Base-by-base conservation (phyloP, 1,284 basidiomycete species). In the Takashimella tepidaria region DNA sequence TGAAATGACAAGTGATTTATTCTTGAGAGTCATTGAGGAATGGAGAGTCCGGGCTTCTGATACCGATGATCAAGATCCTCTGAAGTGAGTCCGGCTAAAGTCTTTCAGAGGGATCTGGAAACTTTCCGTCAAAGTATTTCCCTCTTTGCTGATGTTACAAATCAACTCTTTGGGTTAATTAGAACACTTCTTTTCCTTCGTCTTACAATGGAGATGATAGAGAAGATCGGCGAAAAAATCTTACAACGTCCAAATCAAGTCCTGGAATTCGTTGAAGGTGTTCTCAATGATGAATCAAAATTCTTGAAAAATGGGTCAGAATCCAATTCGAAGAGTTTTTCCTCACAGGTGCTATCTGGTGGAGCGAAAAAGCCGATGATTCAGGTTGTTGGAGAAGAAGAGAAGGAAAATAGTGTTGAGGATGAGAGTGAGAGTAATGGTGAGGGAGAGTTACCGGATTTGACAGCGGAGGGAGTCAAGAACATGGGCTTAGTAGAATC, bases 191-290 rank as follows among this genome's bases (percentile, higher is more conserved):
- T 87, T 3, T 84, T 84, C 61, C 79, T 92, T 20, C 87, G 90
- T 64, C 76, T 92, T 27, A 83, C 89, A 22, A 78, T 90, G 58
- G 83, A 86, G 63, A 86, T 92, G 78, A 88, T 92, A 64, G 79
- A 81, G 2, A 80, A 82, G 44, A 72, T 89, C 3, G 81, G 84
- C 0, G 79, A 81, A 2, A 83, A 81, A 54, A 81, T 90, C n/a
- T 78, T 92, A 45, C 81, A 79, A 49, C 82, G 84, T 49, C 84
- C 87, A 1, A 80, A 81, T 12, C 84, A 91, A 55, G 81, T 92
- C 8, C 73, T 93, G 12, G 78, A 80, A 1, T 95, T 93, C 66
- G 80, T 95, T 40, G 86, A 86, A 56, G 84, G 88, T 55, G 85
- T 86, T 1, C 69, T 87, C 4, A 54, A 52, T 16, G 60, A 66